Evolutionary conservation across 371 early-diverging fungal genomes (phyloP).

Genomic region (Mortierella polycephala): DNA sequence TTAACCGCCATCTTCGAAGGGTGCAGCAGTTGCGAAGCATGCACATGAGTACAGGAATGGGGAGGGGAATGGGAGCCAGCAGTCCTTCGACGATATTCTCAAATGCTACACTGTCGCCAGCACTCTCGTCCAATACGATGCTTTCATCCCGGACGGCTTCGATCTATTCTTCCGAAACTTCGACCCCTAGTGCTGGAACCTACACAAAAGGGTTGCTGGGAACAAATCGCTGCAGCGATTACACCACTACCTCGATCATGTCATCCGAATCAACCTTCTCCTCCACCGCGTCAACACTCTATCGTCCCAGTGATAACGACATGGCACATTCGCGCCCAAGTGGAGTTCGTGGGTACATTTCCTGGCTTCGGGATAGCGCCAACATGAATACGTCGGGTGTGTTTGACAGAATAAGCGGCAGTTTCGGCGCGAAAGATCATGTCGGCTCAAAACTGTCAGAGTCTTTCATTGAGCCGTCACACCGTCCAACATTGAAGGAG

Average conservation of each 20-base stretch:
- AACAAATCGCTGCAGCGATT: not conserved
- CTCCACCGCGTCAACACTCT: not conserved
- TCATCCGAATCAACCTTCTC: not conserved
- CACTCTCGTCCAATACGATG: slow-evolving; percentile 8
- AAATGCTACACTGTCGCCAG: slow-evolving; percentile 1
- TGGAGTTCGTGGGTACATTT: too few species aligned
- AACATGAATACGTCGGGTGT: too few species aligned
- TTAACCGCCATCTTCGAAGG: slow-evolving; percentile 17
- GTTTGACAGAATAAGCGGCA: not conserved
- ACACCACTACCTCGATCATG: not conserved
- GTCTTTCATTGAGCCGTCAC: not conserved
- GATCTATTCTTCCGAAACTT: not conserved
- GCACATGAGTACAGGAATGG: not conserved
- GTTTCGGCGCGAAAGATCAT: not conserved
- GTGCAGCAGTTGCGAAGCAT: slow-evolving; percentile 3
- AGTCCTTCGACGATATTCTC: slow-evolving; percentile 5
- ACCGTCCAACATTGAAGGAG: slow-evolving; percentile 9
- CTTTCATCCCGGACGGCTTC: slow-evolving; percentile 5
- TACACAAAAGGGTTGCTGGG: not conserved
- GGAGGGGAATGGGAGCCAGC: slow-evolving; percentile 2
- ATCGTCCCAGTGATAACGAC: not conserved
- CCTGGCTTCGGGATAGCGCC: too few species aligned
- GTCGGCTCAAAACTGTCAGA: not conserved
- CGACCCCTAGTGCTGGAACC: not conserved
- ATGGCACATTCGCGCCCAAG: too few species aligned